Evolutionary conservation across 148 eudicot species (phyloP).

Genomic region (Diospyros kaki): DNA sequence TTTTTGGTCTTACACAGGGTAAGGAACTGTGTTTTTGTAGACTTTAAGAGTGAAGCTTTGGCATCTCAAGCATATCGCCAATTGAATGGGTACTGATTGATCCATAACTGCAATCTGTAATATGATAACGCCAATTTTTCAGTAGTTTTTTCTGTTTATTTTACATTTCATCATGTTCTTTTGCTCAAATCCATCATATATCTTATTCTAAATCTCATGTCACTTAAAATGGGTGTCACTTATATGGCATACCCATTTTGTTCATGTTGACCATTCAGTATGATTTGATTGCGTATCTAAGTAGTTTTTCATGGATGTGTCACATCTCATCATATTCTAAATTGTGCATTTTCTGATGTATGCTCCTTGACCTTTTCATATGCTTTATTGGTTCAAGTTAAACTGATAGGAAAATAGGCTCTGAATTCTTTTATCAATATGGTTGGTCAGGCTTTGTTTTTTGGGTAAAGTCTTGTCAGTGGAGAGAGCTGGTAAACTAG

Average conservation of each 20-base stretch:
- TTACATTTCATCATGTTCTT: not conserved
- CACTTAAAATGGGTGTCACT: not conserved
- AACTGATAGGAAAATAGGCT: not conserved
- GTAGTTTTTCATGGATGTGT: not conserved
- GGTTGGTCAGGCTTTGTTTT: conserved; percentile 57
- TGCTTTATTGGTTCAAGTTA: not conserved
- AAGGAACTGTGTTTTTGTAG: conserved; percentile 85
- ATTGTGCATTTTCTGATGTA: conserved; percentile 1
- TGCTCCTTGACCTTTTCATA: not conserved
- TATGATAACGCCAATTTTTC: not conserved
- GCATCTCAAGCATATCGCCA: conserved; percentile 84
- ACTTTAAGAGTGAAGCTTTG: conserved; percentile 63
- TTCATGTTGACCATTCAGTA: not conserved
- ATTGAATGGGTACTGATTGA: conserved; percentile 44
- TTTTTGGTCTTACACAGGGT: conserved; percentile 31
- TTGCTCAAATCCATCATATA: too few relatives aligned
- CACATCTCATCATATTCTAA: not conserved
- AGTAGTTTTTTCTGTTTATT: not conserved
- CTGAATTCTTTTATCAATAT: conserved; percentile 9
- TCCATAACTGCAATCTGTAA: not conserved
- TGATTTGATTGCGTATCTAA: not conserved
- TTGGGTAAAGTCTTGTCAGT: conserved; percentile 85
- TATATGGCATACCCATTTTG: not conserved
- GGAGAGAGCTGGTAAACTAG: conserved; percentile 57
- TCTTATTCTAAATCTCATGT: too few relatives aligned